Percentiles rank a stretch among this genome's conserved stretches.
Conservation (phyloP, 164 flowering plant species). For the Piper betle region DNA sequence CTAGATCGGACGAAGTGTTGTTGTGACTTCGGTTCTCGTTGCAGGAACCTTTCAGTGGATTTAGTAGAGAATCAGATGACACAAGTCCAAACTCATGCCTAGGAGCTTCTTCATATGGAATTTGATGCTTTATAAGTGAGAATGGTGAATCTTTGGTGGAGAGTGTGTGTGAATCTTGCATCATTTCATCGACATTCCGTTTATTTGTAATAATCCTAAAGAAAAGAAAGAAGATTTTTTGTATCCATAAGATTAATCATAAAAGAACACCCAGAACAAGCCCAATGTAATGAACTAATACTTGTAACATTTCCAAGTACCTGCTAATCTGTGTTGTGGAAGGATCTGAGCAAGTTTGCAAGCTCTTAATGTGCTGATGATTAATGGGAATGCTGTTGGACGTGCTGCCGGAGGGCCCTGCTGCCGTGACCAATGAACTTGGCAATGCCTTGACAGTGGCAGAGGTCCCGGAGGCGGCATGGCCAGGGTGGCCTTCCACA, state of each 20-base stretch:
- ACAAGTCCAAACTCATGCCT: conserved; percentile 38
- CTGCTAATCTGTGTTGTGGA: conserved; percentile 27
- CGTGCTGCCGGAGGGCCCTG: conserved; percentile 21
- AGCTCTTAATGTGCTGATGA: conserved; percentile 34
- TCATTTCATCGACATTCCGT: conserved; percentile 16
- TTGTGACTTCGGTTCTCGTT: conserved; percentile 18
- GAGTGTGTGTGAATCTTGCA: conserved; percentile 29
- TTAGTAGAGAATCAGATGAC: conserved; percentile 40
- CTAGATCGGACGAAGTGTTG: conserved; percentile 20
- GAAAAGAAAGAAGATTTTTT: background rate
- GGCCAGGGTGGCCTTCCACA: conserved; percentile 97
- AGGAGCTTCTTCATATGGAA: conserved; percentile 29
- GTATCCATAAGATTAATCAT: background rate
- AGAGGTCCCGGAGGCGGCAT: conserved; percentile 39
- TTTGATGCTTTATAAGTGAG: conserved; percentile 32
- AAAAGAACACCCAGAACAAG: background rate
- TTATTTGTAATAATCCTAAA: conserved; percentile 32
- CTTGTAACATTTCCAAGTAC: conserved; percentile 12
- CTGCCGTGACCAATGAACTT: conserved; percentile 23
- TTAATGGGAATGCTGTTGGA: conserved; percentile 28
- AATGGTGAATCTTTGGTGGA: conserved; percentile 29
- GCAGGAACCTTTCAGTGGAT: conserved; percentile 25
- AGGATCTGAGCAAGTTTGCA: conserved; percentile 25
- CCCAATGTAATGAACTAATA: background rate
- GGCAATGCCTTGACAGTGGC: conserved; percentile 22